Evolutionary conservation across 1,284 basidiomycete species (phyloP), one percentile per base, ranked within the genome.

Genomic region (Ganoderma lucidum): DNA sequence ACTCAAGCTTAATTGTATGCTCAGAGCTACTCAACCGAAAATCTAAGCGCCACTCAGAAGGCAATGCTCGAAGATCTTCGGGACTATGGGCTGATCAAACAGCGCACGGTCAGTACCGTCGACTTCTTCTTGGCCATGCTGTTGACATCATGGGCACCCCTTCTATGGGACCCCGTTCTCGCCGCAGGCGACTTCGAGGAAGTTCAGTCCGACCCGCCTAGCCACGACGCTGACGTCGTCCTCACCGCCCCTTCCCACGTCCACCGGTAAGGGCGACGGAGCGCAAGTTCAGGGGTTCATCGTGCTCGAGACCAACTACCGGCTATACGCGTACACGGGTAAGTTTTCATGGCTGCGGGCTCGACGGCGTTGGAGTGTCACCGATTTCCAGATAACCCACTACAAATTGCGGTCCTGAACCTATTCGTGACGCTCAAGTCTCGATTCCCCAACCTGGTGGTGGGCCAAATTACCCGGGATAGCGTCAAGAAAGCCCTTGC

Each of bases 251-350:
- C 82, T 92, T 77, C 88, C 91, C 66, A 89, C 89, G 45, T 86
- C 87, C n/a, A 83, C 86, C 63, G 86, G 86, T 66, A 83, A 83
- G 70, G 86, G 86, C 70, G 85, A 86, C 62, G 88, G 85, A 65
- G 85, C 87, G 35, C 85, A 87, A 76, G 77, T 78, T 70, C 93
- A 96, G 80, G 95, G 96, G 3, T 99, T 98, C 83, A 93, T 99
- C 74, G 93, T 99, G 75, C 87, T 99, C 45, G 98, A 99, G 84
- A 99, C 98, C 30, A 99, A 99, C 83, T 99, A 99, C 83, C 93
- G 97, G 72, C 84, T 99, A 68, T 99, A 99, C 81, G 98, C 98
- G 0, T 99, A 99, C 81, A 99, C 98, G 48, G 93, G 95, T 96
- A 42, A 32, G 69, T 64, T 62, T 30, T 48, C 32, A 2, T 23